Percentiles rank a stretch among this genome's conserved stretches.
Conservation (phyloP, 2,329 filamentous ascomycete genomes). For the Pseudonectria foliicola region DNA sequence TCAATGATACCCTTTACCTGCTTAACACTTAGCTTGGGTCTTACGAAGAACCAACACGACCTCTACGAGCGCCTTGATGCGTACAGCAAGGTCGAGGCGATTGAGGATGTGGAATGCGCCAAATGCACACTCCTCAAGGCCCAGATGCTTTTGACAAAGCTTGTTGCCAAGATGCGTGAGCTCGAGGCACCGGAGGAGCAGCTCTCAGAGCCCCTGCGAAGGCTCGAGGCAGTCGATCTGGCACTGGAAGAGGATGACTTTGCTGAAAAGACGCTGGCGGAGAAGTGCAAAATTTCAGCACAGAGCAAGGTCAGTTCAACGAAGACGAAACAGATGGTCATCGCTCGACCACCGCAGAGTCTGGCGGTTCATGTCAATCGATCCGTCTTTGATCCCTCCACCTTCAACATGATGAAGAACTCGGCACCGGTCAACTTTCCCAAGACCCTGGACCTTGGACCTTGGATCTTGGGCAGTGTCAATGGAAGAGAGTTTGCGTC, state of each 20-base stretch:
- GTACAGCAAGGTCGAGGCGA: slow-evolving; percentile 76
- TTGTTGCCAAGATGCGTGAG: slow-evolving; percentile 36
- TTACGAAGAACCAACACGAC: slow-evolving; percentile 54
- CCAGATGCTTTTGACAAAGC: slow-evolving; percentile 38
- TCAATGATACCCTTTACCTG: slow-evolving; percentile 93
- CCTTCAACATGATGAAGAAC: slow-evolving; percentile 77
- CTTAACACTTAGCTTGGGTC: slow-evolving; percentile 74
- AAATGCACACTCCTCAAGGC: slow-evolving; percentile 75
- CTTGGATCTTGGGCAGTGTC: slow-evolving; percentile 73
- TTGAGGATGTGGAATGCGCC: slow-evolving; percentile 83
- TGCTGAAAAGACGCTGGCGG: slow-evolving; percentile 56
- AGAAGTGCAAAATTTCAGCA: slow-evolving; percentile 58
- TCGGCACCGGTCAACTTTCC: slow-evolving; percentile 73
- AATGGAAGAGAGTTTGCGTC: slow-evolving; percentile 11
- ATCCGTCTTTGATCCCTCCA: slow-evolving; percentile 80
- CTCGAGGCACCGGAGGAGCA: slow-evolving; percentile 36
- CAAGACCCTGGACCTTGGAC: slow-evolving; percentile 62
- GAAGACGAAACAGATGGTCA: slow-evolving; percentile 83
- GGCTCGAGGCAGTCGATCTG: slow-evolving; percentile 59
- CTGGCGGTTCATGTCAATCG: slow-evolving; percentile 85
- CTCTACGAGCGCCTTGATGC: slow-evolving; percentile 75
- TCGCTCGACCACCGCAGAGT: slow-evolving; percentile 74
- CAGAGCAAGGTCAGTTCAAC: slow-evolving; percentile 67
- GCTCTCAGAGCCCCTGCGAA: slow-evolving; percentile 42
- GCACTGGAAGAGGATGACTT: slow-evolving; percentile 77